These are phyloP conservation scores for Mycena leptocephala DNA, from an alignment of 768 basidiomycete genomes.

Conservation along the genomic window DNA sequence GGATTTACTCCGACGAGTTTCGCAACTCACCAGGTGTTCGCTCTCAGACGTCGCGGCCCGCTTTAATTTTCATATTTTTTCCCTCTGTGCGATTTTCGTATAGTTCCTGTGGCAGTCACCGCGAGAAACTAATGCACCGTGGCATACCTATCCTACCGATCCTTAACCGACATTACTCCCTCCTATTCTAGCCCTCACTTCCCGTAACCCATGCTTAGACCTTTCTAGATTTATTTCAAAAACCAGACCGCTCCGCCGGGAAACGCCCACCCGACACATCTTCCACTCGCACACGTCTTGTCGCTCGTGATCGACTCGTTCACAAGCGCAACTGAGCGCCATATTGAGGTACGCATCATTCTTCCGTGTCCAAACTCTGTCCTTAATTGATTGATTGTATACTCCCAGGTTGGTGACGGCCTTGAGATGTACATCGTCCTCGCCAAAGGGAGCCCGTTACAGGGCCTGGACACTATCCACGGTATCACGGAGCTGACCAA, in stretches of 20 bases:
- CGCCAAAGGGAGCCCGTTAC: conserved; percentile 75
- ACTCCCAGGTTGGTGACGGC: conserved; percentile 89
- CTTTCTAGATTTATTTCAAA: conserved; percentile 92
- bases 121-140: not conserved
- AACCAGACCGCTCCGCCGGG: conserved; percentile 88
- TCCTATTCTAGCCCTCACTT: not conserved
- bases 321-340: conserved; percentile 97
- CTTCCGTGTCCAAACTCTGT: not conserved
- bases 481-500: conserved; percentile 78
- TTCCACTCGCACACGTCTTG: conserved; percentile 87
- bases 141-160: conserved; percentile 1
- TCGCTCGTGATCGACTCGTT: conserved; percentile 95
- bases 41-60: too few relatives aligned
- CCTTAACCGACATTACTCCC: conserved; percentile 27
- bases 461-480: conserved; percentile 69
- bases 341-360: conserved; percentile 84
- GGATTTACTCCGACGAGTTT: not conserved
- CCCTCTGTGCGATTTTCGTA: not conserved
- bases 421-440: conserved; percentile 93
- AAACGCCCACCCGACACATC: conserved; percentile 72
- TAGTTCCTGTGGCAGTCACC: not conserved
- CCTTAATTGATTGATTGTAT: not conserved
- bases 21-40: too few relatives aligned
- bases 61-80: not conserved
- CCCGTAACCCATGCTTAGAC: not conserved